These are phyloP conservation scores for Chiua virens DNA, from an alignment of 768 basidiomycete genomes.

Conservation along the genomic window DNA sequence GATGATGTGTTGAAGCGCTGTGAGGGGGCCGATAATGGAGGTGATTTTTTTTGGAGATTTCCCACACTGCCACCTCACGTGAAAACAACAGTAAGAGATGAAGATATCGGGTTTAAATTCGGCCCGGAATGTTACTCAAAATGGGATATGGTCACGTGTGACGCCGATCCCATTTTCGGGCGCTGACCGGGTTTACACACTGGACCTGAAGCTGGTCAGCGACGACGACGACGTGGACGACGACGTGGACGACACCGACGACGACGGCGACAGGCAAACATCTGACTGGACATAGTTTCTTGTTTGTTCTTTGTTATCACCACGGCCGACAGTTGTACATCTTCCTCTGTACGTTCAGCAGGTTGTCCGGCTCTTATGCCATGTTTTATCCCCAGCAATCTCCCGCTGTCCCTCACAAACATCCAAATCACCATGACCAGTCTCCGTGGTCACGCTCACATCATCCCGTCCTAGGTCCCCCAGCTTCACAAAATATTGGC, in stretches of 20 bases:
- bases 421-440: slow-evolving; percentile 74
- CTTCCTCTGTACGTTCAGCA: slow-evolving; percentile 2
- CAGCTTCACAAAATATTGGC: slow-evolving; percentile 44
- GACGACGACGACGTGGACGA: slow-evolving; percentile 15
- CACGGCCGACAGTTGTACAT: slow-evolving; percentile 12
- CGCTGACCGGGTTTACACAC: slow-evolving; percentile 28
- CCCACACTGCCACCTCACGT: no score
- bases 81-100: no score
- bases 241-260: slow-evolving; percentile 12
- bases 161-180: slow-evolving; percentile 24
- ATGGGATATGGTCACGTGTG: slow-evolving; percentile 22
- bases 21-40: no score
- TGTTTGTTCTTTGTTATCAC: no score
- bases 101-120: no score
- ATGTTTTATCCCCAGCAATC: slow-evolving; percentile 89
- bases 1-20: no score
- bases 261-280: slow-evolving; percentile 17
- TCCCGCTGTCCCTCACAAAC: slow-evolving; percentile 76
- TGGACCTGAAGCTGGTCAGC: slow-evolving; percentile 20
- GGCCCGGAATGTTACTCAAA: slow-evolving; percentile 18
- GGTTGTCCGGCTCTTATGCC: slow-evolving; percentile 37
- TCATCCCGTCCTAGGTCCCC: slow-evolving; percentile 51
- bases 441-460: slow-evolving; percentile 69
- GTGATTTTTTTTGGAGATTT: no score
- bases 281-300: slow-evolving; percentile 17